A percentile compares a stretch with the other conserved stretches of the same genome.
These are phyloP conservation scores for Kuraishia capsulata DNA, from an alignment of 805 yeast genomes.

Conservation along the genomic window DNA sequence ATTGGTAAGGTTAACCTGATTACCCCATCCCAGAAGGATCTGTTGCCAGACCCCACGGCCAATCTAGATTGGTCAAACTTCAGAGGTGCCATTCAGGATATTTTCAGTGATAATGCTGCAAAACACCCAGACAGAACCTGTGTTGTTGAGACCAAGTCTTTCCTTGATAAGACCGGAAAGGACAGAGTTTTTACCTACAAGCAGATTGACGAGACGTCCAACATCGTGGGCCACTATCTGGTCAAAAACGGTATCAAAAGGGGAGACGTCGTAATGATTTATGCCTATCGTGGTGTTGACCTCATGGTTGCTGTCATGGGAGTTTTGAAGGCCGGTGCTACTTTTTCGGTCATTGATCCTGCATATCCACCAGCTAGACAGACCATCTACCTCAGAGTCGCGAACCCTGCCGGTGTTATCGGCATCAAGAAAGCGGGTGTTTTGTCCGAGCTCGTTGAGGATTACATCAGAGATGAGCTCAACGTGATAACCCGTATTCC, in stretches of 20 bases:
- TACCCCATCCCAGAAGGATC: slow-evolving; percentile 50
- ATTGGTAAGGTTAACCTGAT: slow-evolving; percentile 60
- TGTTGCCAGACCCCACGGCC: slow-evolving; percentile 79
- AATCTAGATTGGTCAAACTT: slow-evolving; percentile 87
- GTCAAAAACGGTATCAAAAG: slow-evolving; percentile 70
- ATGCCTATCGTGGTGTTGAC: slow-evolving; percentile 96
- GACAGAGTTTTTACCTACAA: slow-evolving; percentile 73
- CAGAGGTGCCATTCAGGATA: slow-evolving; percentile 95
- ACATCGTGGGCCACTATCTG: slow-evolving; percentile 84
- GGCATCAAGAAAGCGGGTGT: slow-evolving; percentile 87
- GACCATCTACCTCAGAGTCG: slow-evolving; percentile 85
- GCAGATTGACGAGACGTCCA: slow-evolving; percentile 89
- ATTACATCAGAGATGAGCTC: slow-evolving; percentile 67
- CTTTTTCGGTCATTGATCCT: slow-evolving; percentile 97
- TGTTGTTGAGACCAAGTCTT: slow-evolving; percentile 84
- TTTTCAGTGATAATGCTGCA: slow-evolving; percentile 80
- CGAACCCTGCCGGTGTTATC: slow-evolving; percentile 85
- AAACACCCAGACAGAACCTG: slow-evolving; percentile 80
- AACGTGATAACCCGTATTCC: slow-evolving; percentile 68
- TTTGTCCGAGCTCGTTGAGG: slow-evolving; percentile 67
- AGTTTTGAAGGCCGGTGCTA: slow-evolving; percentile 96
- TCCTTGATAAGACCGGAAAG: slow-evolving; percentile 39
- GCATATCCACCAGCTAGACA: slow-evolving; percentile 99
- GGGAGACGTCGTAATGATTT: slow-evolving; percentile 96
- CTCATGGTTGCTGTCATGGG: slow-evolving; percentile 96